Base-by-base conservation (phyloP, 768 basidiomycete species). In the Cyclocybe cylindracea region DNA sequence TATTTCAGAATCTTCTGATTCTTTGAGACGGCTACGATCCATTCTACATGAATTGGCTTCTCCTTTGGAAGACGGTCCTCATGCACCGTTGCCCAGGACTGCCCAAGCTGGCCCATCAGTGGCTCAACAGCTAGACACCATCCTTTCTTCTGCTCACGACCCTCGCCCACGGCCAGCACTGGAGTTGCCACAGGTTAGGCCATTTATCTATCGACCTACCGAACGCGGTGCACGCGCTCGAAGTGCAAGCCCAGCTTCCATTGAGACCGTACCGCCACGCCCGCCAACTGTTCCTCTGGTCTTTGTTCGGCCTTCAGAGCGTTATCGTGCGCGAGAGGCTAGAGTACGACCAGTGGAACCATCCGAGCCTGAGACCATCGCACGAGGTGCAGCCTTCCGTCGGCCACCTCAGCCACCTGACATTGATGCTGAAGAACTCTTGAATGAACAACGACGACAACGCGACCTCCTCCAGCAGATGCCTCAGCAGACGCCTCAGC, bases 111-210 rank as follows among this genome's bases (percentile, higher is more conserved):
- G 78, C 7, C 78, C 72, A 4, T 80, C 85, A 0, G 69, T 89
- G 35, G 79, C 80, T 7, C 78, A 86, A 44, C 78, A 82, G 47
- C 65, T 89, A 4, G 79, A 83, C 51, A 82, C 85, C 7, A 75
- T 89, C 33, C 58, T 89, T 24, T 76, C 78, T n/a, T 62, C 80
- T 9, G 73, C 71, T 7, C 69, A 74, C 11, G 67, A 70, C 16
- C 65, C 72, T 66, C 73, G 5, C 71, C 71, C 11, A 67, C 69
- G 6, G 67, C 69, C 10, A 71, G 79, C 11, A 71, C 77, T 42
- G 69, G 66, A 2, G 79, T 86, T 10, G 86, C 87, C 0, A 66
- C 72, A 4, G 61, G 24, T 87, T 5, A 71, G 78, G 0, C 82
- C 81, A 0, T 79, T 88, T 48, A 65, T 68, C 10, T 85, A 83